phyloP scores from a whole-genome alignment of 805 yeast genomes.

The Candida easanensis region DNA sequence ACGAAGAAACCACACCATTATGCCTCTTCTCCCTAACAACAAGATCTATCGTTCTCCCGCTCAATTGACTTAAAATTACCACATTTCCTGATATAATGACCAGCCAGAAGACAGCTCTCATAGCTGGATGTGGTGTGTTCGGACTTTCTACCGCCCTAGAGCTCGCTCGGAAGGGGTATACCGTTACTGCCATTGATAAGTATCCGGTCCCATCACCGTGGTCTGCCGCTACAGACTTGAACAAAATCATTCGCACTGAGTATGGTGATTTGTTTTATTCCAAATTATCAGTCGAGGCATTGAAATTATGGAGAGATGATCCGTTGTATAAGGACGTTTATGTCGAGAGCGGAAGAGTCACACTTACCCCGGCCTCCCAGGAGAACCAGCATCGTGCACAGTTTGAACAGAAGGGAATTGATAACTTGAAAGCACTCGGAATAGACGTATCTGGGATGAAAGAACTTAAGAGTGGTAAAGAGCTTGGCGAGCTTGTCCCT shows the following conservation, averaged over 20 bases:
- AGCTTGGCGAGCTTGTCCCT: slow-evolving; percentile 28
- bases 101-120: slow-evolving; percentile 18
- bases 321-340: slow-evolving; percentile 34
- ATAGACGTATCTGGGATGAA: slow-evolving; percentile 28
- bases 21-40: too few species aligned
- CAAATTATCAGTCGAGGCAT: slow-evolving; percentile 43
- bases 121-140: slow-evolving; percentile 43
- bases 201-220: slow-evolving; percentile 41
- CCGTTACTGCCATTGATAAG: slow-evolving; percentile 38
- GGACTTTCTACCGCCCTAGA: slow-evolving; percentile 45
- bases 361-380: slow-evolving; percentile 30
- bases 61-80: background rate
- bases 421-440: slow-evolving; percentile 30
- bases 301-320: slow-evolving; percentile 33
- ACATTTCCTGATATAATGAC: too few species aligned
- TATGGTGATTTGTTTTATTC: slow-evolving; percentile 43
- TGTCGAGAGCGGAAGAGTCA: slow-evolving; percentile 41
- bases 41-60: too few species aligned
- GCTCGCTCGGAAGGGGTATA: slow-evolving; percentile 29
- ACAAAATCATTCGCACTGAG: slow-evolving; percentile 48
- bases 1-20: too few species aligned
- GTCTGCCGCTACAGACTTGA: slow-evolving; percentile 48
- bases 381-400: slow-evolving; percentile 33
- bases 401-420: slow-evolving; percentile 37
- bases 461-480: slow-evolving; percentile 30